Conservation (phyloP, 306 rosid genomes). For the Trifolium subterraneum region DNA sequence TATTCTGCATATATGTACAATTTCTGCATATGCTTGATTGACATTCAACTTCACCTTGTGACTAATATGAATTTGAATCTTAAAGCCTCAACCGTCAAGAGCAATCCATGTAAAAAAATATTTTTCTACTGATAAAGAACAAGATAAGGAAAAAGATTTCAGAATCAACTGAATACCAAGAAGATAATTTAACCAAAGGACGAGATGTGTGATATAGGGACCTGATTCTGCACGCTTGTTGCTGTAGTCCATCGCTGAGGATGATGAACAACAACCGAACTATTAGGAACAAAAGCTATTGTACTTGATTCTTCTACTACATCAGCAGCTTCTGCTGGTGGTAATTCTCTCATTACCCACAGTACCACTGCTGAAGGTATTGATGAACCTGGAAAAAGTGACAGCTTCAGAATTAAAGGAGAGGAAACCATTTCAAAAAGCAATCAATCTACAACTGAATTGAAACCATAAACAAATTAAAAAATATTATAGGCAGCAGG, state of each 20-base stretch:
- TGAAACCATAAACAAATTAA: constrained; percentile 12
- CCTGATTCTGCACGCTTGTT: constrained; percentile 74
- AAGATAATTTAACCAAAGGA: constrained; percentile 18
- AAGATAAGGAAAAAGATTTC: constrained; percentile 19
- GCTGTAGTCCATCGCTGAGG: constrained; percentile 76
- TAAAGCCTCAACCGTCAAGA: constrained; percentile 32
- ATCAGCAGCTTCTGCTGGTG: constrained; percentile 54
- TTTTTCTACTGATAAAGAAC: constrained; percentile 15
- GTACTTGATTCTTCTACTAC: constrained; percentile 63
- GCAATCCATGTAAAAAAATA: constrained; percentile 31
- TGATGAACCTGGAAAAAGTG: constrained; percentile 70
- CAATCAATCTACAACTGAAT: constrained; percentile 15
- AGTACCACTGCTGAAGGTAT: constrained; percentile 78
- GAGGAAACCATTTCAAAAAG: constrained; percentile 30
- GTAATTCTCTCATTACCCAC: constrained; percentile 91
- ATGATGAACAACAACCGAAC: constrained; percentile 53
- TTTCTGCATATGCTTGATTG: constrained; percentile 18
- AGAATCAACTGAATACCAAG: constrained; percentile 14
- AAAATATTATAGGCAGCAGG: constrained; percentile 1
- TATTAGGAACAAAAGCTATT: constrained; percentile 62
- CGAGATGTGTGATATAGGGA: constrained; percentile 42
- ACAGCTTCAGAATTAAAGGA: constrained; percentile 37
- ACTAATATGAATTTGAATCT: constrained; percentile 38
- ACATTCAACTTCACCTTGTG: constrained; percentile 36
- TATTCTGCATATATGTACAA: constrained; percentile 1